Evolutionary conservation across 1,284 basidiomycete species (phyloP), one percentile per base, ranked within the genome.

Genomic region (Ceraceosorus bombacis): DNA sequence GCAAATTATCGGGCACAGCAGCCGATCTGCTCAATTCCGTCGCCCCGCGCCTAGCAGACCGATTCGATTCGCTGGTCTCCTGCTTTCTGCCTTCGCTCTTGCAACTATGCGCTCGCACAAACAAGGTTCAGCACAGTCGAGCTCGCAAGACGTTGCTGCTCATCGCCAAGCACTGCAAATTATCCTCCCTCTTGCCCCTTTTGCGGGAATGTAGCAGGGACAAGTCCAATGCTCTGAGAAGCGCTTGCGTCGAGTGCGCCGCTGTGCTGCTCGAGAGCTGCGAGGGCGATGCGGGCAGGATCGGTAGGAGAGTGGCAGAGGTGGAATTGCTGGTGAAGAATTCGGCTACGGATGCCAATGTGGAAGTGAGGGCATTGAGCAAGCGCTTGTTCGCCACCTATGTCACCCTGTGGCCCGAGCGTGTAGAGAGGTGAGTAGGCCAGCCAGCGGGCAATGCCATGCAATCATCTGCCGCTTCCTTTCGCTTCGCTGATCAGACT

Each of bases 111-210:
- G 79, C 79, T 0, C 69, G 81, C 41, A 81, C 81, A 0, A 82
- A 82, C 73, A 81, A 81, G 66, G 79, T 82, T 6, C 79, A 79
- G 41, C 67, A 81, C 9, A 79, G 79, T 53, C 72, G 81, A 13
- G 78, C 80, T 0, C 80, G 81, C 52, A 80, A 79, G 63, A 78
- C 77, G 41, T 68, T 82, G 1, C 59, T 72, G 6, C 77, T 78
- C 7, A 80, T 82, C 55, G 76, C 81, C 39, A 69, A 76, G 5
- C 73, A 81, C 64, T 82, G 81, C 64, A 78, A 69, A 1, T 65
- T 80, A 0, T 64, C 76, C 0, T 46, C 65, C 0, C 70, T 81
- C 27, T 57, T 82, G 6, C 55, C 67, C 0, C 74, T 78, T 48
- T 70, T 82, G 5, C 63, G 74, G 39, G 71, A 72, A 6, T 80